Percentiles rank a stretch among this genome's conserved stretches.
phyloP scores from a whole-genome alignment of 345 rosid genomes.

The Hypericum androsaemum region DNA sequence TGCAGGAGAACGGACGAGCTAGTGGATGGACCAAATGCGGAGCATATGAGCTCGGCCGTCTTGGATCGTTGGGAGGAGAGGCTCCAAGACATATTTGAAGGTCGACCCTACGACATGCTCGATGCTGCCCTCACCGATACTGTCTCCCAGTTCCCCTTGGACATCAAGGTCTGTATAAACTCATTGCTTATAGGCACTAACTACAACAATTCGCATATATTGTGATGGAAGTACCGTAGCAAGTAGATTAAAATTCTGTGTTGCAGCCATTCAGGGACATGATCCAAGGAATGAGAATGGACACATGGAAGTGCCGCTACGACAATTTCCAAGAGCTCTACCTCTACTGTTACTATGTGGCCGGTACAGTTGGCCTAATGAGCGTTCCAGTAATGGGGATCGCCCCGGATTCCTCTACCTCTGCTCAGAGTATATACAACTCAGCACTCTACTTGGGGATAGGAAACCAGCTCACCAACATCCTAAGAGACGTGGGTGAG shows the following conservation, averaged over 20 bases:
- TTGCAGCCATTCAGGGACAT: slow-evolving; percentile 52
- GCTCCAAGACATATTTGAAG: slow-evolving; percentile 43
- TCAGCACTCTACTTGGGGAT: slow-evolving; percentile 43
- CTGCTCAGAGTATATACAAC: slow-evolving; percentile 30
- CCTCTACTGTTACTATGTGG: slow-evolving; percentile 45
- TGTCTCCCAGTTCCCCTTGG: slow-evolving; percentile 37
- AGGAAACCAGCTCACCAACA: slow-evolving; percentile 54
- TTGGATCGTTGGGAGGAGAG: slow-evolving; percentile 54
- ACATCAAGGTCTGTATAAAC: slow-evolving; percentile 30
- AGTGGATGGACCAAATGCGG: slow-evolving; percentile 50
- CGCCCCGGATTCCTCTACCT: slow-evolving; percentile 27
- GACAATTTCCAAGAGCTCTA: slow-evolving; percentile 45
- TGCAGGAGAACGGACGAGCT: slow-evolving; percentile 56
- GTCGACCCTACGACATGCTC: slow-evolving; percentile 46
- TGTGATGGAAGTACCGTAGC: too few relatives aligned
- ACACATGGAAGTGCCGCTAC: slow-evolving; percentile 31
- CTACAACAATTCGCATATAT: too few relatives aligned
- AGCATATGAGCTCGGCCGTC: slow-evolving; percentile 25
- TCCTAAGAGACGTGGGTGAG: slow-evolving; percentile 55
- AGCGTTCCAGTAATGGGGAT: slow-evolving; percentile 63
- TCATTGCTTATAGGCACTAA: too few relatives aligned
- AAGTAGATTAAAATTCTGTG: neutral
- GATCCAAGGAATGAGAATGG: slow-evolving; percentile 65
- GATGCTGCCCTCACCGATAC: slow-evolving; percentile 54
- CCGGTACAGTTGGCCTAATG: slow-evolving; percentile 51